phyloP scores from a whole-genome alignment of 345 rosid species.

The Boechera divaricarpa region DNA sequence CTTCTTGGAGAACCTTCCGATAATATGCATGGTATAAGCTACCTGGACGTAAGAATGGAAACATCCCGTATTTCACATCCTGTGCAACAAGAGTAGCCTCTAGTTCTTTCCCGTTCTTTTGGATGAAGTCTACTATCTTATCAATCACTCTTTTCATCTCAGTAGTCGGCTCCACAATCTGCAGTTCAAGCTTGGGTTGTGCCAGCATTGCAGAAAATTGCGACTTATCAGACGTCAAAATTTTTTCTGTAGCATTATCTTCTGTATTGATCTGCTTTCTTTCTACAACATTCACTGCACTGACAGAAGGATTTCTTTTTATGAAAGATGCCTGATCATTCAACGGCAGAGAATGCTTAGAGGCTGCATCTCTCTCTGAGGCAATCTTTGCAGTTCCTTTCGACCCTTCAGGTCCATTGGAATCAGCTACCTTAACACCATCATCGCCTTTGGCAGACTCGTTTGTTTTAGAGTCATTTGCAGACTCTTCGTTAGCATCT shows the following conservation, averaged over 20 bases:
- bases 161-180: slow-evolving; percentile 79
- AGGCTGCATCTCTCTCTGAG: slow-evolving; percentile 46
- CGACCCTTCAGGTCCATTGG: slow-evolving; percentile 50
- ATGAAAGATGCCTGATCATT: slow-evolving; percentile 57
- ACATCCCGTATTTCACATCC: slow-evolving; percentile 80
- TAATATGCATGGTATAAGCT: slow-evolving; percentile 74
- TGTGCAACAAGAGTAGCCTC: slow-evolving; percentile 86
- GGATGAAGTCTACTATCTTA: slow-evolving; percentile 91
- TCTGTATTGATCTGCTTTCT: slow-evolving; percentile 53
- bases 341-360: slow-evolving; percentile 46
- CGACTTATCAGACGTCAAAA: slow-evolving; percentile 47
- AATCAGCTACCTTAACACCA: slow-evolving; percentile 41
- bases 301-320: slow-evolving; percentile 60
- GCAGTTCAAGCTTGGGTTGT: slow-evolving; percentile 52
- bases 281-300: slow-evolving; percentile 54
- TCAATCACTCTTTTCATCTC: slow-evolving; percentile 85
- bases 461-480: slow-evolving; percentile 37
- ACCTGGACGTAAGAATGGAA: slow-evolving; percentile 80
- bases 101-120: slow-evolving; percentile 82
- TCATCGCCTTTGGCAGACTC: slow-evolving; percentile 42
- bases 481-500: slow-evolving; percentile 56
- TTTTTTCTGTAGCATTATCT: slow-evolving; percentile 38
- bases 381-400: slow-evolving; percentile 42
- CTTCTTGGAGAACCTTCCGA: slow-evolving; percentile 65
- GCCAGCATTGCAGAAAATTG: slow-evolving; percentile 46